A percentile compares a stretch with the other conserved stretches of the same genome.
phyloP scores from a whole-genome alignment of 2,329 filamentous ascomycete genomes.

The Aureobasidium sp. region DNA sequence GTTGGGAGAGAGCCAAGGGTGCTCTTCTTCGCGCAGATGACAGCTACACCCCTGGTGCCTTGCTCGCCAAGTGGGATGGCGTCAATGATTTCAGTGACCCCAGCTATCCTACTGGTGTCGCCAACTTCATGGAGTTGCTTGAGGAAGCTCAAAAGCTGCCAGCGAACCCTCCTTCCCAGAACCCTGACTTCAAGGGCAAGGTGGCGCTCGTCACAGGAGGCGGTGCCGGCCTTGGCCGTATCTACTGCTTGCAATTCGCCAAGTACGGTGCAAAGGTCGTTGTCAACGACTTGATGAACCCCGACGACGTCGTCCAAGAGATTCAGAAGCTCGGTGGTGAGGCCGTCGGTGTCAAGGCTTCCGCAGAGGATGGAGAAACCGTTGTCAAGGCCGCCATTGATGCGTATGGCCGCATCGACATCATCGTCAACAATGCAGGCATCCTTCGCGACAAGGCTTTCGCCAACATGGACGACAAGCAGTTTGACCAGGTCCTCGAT shows the following conservation, averaged over 20 bases:
- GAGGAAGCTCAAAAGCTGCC: constrained; percentile 76
- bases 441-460: constrained; percentile 98
- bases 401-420: constrained; percentile 85
- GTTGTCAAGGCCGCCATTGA: constrained; percentile 93
- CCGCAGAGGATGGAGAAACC: constrained; percentile 82
- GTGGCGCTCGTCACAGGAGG: constrained; percentile 84
- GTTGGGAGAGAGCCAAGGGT: constrained; percentile 90
- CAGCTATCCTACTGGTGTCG: constrained; percentile 74
- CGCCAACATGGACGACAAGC: constrained; percentile 88
- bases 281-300: constrained; percentile 92
- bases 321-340: constrained; percentile 85
- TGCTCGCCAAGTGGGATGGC: constrained; percentile 83
- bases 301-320: constrained; percentile 83
- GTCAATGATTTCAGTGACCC: constrained; percentile 80
- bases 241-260: constrained; percentile 81
- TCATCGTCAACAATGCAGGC: constrained; percentile 95
- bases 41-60: constrained; percentile 76
- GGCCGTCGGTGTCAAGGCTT: constrained; percentile 87
- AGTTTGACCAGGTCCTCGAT: constrained; percentile 87
- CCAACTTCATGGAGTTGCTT: constrained; percentile 80
- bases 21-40: constrained; percentile 84
- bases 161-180: constrained; percentile 63
- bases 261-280: constrained; percentile 79
- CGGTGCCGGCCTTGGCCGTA: constrained; percentile 82
- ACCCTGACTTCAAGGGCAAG: constrained; percentile 73